Evolutionary conservation across 2,329 filamentous ascomycete genomes (phyloP), one percentile per base, ranked within the genome.

Genomic region (Talaromyces amestolkiae): DNA sequence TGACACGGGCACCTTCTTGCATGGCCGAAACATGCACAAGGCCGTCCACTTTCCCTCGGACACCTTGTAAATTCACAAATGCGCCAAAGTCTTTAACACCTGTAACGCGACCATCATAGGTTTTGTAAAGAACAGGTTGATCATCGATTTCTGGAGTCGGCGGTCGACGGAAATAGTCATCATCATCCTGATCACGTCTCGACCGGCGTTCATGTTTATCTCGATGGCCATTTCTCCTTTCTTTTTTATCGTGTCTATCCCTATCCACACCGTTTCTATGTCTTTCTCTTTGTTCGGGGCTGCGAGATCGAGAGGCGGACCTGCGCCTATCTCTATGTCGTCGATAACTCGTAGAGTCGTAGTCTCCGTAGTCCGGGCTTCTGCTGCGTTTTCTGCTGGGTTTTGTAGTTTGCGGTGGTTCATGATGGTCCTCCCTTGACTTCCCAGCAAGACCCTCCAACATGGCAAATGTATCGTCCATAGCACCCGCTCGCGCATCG

Each of bases 11-110:
- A 3, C 92, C 91, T 66, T 93, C 89, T 59, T 89, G 87, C 77
- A 99, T 90, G 24, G 92, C 91, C 27, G 94, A 97, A 33, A 99
- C 88, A 75, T 99, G 95, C 0, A 99, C 94, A 69, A 99, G 82
- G 0, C 95, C 95, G 74, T 97, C 93, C 1, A 96, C 90, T 76
- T 93, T 96, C 56, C 93, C 94, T 71, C 85, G 88, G 1, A 99
- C 90, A 19, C 93, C 91, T 70, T 89, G 86, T n/a, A 99, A 77
- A 70, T 96, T 97, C 65, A 98, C 93, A 77, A 99, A 99, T 0
- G 89, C 93, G 11, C 95, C 95, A 78, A 98, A 99, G 68, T 97
- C 92, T 73, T 97, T 98, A 63, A 99, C 84, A 0, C 93, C 93
- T 0, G 92, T 97, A 15, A 98, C 91, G 72, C 89, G 89, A 1